These are phyloP conservation scores for Calonectria hawksworthii DNA, from an alignment of 2,329 filamentous ascomycete species.

Conservation along the genomic window DNA sequence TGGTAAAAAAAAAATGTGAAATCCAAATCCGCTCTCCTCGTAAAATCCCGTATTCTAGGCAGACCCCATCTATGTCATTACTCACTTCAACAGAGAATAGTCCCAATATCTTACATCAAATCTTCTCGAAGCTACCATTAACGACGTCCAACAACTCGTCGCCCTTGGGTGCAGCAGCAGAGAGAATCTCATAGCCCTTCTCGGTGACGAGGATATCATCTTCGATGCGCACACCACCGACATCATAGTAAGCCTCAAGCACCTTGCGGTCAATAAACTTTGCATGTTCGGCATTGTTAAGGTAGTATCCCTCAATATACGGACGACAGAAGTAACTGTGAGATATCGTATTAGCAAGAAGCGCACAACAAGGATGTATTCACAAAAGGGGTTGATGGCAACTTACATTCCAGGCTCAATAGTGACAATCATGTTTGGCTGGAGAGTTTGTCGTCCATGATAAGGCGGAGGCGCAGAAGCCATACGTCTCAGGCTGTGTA, in stretches of 20 bases:
- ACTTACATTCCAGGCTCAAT: conserved; percentile 81
- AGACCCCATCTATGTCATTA: background rate
- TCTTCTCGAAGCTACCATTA: conserved; percentile 53
- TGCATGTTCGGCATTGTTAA: conserved; percentile 69
- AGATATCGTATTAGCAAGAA: conserved; percentile 2
- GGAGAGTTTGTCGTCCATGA: conserved; percentile 58
- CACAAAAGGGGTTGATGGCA: background rate
- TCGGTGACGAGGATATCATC: conserved; percentile 88
- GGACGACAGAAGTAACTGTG: conserved; percentile 80
- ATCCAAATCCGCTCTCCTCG: background rate
- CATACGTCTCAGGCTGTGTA: conserved; percentile 47
- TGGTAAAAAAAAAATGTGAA: background rate
- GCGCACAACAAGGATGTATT: background rate
- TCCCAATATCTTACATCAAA: conserved; percentile 25
- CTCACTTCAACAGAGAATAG: background rate
- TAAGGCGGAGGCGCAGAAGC: conserved; percentile 45
- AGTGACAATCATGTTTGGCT: conserved; percentile 79
- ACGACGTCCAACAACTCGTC: conserved; percentile 77
- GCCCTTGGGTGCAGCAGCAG: conserved; percentile 79
- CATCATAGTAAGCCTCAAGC: conserved; percentile 78
- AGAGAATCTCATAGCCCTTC: conserved; percentile 86
- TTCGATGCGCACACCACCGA: conserved; percentile 94
- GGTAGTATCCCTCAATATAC: conserved; percentile 79
- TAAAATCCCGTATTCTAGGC: background rate
- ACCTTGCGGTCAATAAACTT: conserved; percentile 76